These are phyloP conservation scores for Epichloe coenophiala DNA, from an alignment of 2,329 filamentous ascomycete genomes.

Conservation along the genomic window DNA sequence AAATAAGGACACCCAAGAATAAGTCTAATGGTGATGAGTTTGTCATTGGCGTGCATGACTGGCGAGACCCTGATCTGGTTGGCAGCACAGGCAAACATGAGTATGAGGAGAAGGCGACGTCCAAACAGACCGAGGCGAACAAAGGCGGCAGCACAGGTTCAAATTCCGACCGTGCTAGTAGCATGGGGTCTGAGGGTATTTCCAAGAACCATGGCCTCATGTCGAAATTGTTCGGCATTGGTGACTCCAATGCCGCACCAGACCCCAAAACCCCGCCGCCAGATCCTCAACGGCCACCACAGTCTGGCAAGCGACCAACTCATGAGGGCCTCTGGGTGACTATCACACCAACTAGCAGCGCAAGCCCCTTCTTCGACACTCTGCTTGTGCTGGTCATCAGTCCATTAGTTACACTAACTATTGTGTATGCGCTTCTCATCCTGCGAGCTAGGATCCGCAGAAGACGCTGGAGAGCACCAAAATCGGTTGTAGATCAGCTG, in stretches of 20 bases:
- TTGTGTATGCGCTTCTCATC: constrained; percentile 82
- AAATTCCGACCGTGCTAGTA: not conserved
- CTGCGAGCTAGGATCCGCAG: constrained; percentile 79
- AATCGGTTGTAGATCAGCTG: constrained; percentile 87
- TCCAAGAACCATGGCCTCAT: constrained; percentile 26
- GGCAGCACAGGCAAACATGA: constrained; percentile 6
- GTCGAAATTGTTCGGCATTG: constrained; percentile 36
- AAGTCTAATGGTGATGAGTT: constrained; percentile 35
- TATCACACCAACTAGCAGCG: constrained; percentile 77
- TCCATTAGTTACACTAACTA: constrained; percentile 78
- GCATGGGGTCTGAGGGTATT: constrained; percentile 18
- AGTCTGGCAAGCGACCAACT: constrained; percentile 1
- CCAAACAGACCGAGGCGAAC: not conserved
- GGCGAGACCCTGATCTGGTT: constrained; percentile 57
- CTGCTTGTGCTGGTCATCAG: constrained; percentile 93
- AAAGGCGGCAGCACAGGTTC: constrained; percentile 1
- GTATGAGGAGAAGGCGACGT: constrained; percentile 1
- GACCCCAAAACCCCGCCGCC: constrained; percentile 12
- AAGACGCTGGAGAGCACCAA: constrained; percentile 90
- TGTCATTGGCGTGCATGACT: constrained; percentile 74
- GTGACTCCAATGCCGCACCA: constrained; percentile 16
- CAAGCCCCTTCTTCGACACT: constrained; percentile 90
- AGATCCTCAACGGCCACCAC: constrained; percentile 3
- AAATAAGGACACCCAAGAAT: constrained; percentile 10
- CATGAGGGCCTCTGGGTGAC: constrained; percentile 89